These are phyloP conservation scores for Hypoxylon cercidicola DNA, from an alignment of 495 filamentous ascomycete genomes.

Conservation along the genomic window DNA sequence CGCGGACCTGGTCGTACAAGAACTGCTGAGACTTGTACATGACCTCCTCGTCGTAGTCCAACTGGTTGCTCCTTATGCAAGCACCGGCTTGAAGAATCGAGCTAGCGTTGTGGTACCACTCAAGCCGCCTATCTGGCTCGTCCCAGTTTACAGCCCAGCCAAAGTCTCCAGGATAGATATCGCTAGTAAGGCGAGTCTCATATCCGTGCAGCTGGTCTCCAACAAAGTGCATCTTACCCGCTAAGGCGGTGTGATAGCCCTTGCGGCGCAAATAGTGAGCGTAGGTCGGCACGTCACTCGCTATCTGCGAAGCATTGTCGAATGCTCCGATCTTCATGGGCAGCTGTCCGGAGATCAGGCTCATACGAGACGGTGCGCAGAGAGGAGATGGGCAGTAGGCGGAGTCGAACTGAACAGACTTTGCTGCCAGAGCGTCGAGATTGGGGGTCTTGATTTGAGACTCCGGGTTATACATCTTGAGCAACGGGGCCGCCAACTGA, in stretches of 20 bases:
- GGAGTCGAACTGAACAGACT: constrained; percentile 84
- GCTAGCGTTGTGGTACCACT: constrained; percentile 93
- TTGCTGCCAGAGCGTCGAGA: constrained; percentile 79
- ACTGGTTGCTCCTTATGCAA: constrained; percentile 86
- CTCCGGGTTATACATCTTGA: constrained; percentile 82
- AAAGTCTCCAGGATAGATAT: constrained; percentile 92
- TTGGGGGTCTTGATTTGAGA: constrained; percentile 88
- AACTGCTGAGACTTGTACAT: constrained; percentile 87
- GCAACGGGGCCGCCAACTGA: constrained; percentile 85
- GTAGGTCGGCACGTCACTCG: constrained; percentile 82
- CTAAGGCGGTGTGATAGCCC: constrained; percentile 88
- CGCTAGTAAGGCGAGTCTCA: constrained; percentile 85
- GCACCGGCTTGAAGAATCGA: constrained; percentile 86
- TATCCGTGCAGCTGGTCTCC: constrained; percentile 93
- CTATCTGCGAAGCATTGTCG: constrained; percentile 83
- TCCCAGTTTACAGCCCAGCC: constrained; percentile 95
- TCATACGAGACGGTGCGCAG: constrained; percentile 87
- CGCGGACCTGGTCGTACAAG: constrained; percentile 82
- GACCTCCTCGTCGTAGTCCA: constrained; percentile 95
- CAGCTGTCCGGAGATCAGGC: constrained; percentile 87
- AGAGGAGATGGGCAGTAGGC: constrained; percentile 92
- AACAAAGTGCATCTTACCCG: constrained; percentile 96
- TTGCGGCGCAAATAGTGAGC: constrained; percentile 86
- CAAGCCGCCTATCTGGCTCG: constrained; percentile 79
- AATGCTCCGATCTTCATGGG: constrained; percentile 87